phyloP scores from a whole-genome alignment of 768 basidiomycete species.

The Amanita rimosa region DNA sequence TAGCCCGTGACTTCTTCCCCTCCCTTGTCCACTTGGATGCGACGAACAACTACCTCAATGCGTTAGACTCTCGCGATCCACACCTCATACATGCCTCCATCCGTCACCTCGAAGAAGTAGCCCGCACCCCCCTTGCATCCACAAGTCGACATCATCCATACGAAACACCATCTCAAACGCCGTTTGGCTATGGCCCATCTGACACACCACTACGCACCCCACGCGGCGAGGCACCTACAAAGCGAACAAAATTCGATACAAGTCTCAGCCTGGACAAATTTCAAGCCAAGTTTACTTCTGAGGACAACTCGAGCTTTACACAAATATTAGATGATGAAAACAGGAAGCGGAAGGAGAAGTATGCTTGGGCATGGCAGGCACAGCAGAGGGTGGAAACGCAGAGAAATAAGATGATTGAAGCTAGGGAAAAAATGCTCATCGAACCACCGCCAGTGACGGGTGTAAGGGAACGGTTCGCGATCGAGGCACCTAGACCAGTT shows the following conservation, averaged over 20 bases:
- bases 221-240: constrained; percentile 31
- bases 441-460: constrained; percentile 53
- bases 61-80: constrained; percentile 65
- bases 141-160: constrained; percentile 18
- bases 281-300: constrained; percentile 88
- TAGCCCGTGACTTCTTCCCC: constrained; percentile 97
- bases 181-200: constrained; percentile 43
- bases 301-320: constrained; percentile 96
- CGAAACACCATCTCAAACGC: constrained; percentile 52
- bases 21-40: constrained; percentile 84
- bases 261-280: constrained; percentile 72
- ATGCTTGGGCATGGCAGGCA: constrained; percentile 92
- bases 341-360: constrained; percentile 62
- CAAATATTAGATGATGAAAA: constrained; percentile 90
- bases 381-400: constrained; percentile 70
- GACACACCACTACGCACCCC: constrained; percentile 57
- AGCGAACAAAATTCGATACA: constrained; percentile 50
- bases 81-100: constrained; percentile 69
- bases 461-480: constrained; percentile 54
- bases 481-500: constrained; percentile 45
- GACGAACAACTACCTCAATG: constrained; percentile 78
- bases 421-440: constrained; percentile 59
- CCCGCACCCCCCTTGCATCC: constrained; percentile 33
- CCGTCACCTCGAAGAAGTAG: constrained; percentile 55
- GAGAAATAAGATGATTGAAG: constrained; percentile 53